phyloP scores from a whole-genome alignment of 352 stramenopile species.

The Pythium phragmitis region DNA sequence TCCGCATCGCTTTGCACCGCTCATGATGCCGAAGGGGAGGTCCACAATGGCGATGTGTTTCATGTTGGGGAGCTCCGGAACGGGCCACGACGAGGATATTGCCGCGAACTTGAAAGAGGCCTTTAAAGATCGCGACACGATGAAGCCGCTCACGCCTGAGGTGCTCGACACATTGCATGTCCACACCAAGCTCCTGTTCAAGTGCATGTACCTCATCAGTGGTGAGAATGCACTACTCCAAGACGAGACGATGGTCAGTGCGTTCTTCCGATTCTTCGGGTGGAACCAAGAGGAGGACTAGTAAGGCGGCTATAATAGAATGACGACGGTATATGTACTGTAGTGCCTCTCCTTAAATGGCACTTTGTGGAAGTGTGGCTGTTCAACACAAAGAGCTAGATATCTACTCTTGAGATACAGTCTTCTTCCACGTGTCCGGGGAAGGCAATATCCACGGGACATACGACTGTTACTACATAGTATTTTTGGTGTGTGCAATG shows the following conservation, averaged over 20 bases:
- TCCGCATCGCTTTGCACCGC: background rate
- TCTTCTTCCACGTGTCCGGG: too few species aligned
- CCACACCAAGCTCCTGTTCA: slow-evolving; percentile 20
- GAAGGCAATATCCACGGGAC: too few species aligned
- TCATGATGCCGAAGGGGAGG: background rate
- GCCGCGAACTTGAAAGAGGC: background rate
- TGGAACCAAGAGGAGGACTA: background rate
- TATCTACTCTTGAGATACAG: too few species aligned
- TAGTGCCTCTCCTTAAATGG: too few species aligned
- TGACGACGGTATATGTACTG: too few species aligned
- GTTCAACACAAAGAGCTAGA: too few species aligned
- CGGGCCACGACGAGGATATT: background rate
- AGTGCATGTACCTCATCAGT: slow-evolving; percentile 16
- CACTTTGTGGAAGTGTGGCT: too few species aligned
- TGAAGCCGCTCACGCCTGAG: slow-evolving; percentile 20
- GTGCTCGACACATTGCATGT: slow-evolving; percentile 16
- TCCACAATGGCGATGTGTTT: background rate
- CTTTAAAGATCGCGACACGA: background rate
- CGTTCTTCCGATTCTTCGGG: slow-evolving; percentile 2
- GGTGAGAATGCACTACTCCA: slow-evolving; percentile 6
- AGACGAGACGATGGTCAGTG: background rate
- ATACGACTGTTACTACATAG: too few species aligned
- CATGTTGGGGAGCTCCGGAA: background rate
- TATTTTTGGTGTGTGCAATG: too few species aligned
- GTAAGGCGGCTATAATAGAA: too few species aligned